Evolutionary conservation across 225 moss, liverwort and hornwort genomes (phyloP).

Genomic region (Takakia lepidozioides): DNA sequence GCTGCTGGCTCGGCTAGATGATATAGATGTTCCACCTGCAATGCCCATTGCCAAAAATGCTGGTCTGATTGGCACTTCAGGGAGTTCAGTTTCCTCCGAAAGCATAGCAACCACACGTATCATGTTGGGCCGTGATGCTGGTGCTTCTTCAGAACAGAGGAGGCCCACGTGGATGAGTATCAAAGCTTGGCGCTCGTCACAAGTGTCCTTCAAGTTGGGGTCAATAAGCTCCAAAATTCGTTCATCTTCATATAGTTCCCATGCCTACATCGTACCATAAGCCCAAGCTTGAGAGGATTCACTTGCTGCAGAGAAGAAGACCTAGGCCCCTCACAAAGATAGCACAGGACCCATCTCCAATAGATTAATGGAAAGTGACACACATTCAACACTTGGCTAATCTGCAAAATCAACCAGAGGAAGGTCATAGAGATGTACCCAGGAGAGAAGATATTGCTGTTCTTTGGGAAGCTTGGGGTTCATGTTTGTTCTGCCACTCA

Average conservation of each 20-base stretch:
- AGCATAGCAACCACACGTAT: slow-evolving; percentile 31
- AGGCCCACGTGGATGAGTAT: slow-evolving; percentile 35
- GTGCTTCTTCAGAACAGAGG: slow-evolving; percentile 42
- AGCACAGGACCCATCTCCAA: no score
- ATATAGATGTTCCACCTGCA: slow-evolving; percentile 9
- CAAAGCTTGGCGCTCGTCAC: slow-evolving; percentile 24
- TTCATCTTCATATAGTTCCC: slow-evolving; percentile 23
- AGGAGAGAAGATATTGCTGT: slow-evolving; percentile 51
- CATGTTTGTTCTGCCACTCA: slow-evolving; percentile 41
- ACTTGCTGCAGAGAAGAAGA: no score
- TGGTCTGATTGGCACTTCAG: slow-evolving; percentile 18
- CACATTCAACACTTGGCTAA: no score
- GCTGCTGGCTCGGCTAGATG: slow-evolving; percentile 7
- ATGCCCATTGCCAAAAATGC: slow-evolving; percentile 33
- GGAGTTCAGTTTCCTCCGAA: slow-evolving; percentile 21
- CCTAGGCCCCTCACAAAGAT: no score
- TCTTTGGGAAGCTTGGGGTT: slow-evolving; percentile 19
- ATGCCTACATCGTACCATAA: no score
- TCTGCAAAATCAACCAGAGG: no score
- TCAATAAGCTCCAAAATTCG: slow-evolving; percentile 28
- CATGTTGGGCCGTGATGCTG: slow-evolving; percentile 27
- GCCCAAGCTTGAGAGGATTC: no score
- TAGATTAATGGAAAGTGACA: no score
- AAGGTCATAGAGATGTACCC: no score
- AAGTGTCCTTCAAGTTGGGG: slow-evolving; percentile 20